Evolutionary conservation across 352 stramenopile species (phyloP).

Genomic region (Aphanomyces invadans): DNA sequence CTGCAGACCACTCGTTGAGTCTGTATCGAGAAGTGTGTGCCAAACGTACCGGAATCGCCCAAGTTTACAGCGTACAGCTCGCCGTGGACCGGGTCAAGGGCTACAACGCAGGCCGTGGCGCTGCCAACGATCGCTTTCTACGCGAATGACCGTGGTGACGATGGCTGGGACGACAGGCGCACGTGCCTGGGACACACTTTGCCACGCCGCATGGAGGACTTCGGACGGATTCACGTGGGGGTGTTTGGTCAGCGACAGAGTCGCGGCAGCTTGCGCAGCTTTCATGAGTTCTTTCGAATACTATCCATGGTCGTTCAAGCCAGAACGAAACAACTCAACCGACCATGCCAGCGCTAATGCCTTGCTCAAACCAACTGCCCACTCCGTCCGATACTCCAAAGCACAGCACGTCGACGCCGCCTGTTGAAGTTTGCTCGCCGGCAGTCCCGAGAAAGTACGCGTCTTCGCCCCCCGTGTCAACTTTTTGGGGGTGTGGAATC

Average conservation of each 20-base stretch:
- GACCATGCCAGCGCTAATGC: conserved; percentile 52
- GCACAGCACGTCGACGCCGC: conserved; percentile 61
- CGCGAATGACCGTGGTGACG: conserved; percentile 32
- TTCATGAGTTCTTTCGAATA: conserved; percentile 76
- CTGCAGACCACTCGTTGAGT: background rate
- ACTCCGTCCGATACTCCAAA: conserved; percentile 94
- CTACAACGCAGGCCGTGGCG: conserved; percentile 87
- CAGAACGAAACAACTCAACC: background rate
- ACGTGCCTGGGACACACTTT: conserved; percentile 32
- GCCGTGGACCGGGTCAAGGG: conserved; percentile 85
- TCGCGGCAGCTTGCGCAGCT: conserved; percentile 52
- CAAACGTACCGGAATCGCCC: conserved; percentile 71
- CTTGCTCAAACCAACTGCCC: conserved; percentile 92
- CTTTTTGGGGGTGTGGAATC: conserved; percentile 69
- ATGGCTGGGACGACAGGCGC: no score
- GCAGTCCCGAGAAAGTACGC: conserved; percentile 88
- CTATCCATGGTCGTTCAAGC: conserved; percentile 23
- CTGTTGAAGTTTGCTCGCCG: conserved; percentile 45
- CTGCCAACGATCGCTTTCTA: conserved; percentile 90
- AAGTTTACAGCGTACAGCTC: conserved; percentile 94
- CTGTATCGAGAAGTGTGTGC: background rate
- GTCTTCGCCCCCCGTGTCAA: conserved; percentile 82
- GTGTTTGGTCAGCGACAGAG: conserved; percentile 46
- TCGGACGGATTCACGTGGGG: conserved; percentile 45
- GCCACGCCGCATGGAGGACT: conserved; percentile 63